Evolutionary conservation across 75 land plant species (phyloP), one percentile per base, ranked within the genome.

Genomic region (Selaginella tamariscina): DNA sequence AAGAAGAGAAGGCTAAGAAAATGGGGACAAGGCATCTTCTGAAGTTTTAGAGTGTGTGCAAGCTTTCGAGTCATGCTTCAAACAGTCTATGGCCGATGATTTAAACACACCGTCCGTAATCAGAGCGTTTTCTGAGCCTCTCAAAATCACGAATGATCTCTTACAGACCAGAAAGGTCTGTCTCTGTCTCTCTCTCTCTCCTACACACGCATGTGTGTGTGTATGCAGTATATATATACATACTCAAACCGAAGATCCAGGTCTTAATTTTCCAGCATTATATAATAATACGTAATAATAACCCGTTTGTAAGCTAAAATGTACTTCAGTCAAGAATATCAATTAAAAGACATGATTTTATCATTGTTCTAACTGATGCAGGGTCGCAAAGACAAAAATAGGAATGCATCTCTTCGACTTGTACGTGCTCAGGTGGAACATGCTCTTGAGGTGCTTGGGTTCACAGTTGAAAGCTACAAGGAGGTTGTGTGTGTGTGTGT

Each of bases 81-180:
- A 72, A 55, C 67, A 67, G 24, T 80, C 82, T 18, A 85, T 94
- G 86, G 81, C 96, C 2, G 89, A 94, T 83, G 96, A 94, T 74
- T 56, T 94, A 75, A 80, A 78, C 65, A 82, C 93, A 23, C 74
- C 86, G 54, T 75, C 71, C 26, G 78, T 74, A 24, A 33, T 89
- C 63, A 74, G 78, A 67, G 73, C 84, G 5, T 69, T 94, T 26
- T 80, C 82, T 32, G 98, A 94, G 27, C 82, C 88, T 22, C 64
- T 91, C 56, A 94, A 74, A 67, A 62, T 78, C 18, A 80, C 87
- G 74, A 94, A 94, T 56, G 82, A 77, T 44, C 74, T 80, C 1
- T 33, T 81, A 33, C 82, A 79, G 56, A 73, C 81, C 32, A 66
- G 69, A 27, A 76, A 79, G 82, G 82, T 81, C 22, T 18, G 26